Evolutionary conservation across 345 rosid genomes (phyloP).

Genomic region (Aquilaria malaccensis): DNA sequence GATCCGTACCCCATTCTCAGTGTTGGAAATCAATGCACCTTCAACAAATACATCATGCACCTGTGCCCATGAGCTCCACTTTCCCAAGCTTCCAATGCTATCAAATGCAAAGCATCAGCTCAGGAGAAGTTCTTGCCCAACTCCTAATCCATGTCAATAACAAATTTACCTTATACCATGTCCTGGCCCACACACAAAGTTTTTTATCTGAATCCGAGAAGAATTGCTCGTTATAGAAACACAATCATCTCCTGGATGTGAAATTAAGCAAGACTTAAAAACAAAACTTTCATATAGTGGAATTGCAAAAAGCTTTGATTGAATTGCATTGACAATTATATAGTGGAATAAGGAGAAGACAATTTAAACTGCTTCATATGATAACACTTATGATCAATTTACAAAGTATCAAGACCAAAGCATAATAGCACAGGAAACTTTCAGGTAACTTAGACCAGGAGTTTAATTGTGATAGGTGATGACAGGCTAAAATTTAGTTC

Average conservation of each 20-base stretch:
- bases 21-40: slow-evolving; percentile 54
- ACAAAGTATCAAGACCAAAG: too few species aligned
- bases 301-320: too few species aligned
- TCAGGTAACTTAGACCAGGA: too few species aligned
- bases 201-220: slow-evolving; percentile 52
- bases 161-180: slow-evolving; percentile 80
- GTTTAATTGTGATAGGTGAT: too few species aligned
- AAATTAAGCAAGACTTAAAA: slow-evolving; percentile 9
- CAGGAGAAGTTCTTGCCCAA: neutral
- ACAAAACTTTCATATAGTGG: neutral
- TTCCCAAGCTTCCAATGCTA: slow-evolving; percentile 94
- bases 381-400: too few species aligned
- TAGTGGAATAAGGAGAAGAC: too few species aligned
- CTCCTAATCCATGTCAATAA: neutral
- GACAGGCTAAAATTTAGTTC: too few species aligned
- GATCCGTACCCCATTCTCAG: slow-evolving; percentile 79
- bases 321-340: too few species aligned
- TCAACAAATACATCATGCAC: slow-evolving; percentile 53
- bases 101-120: slow-evolving; percentile 5
- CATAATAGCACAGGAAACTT: too few species aligned
- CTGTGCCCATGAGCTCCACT: slow-evolving; percentile 44
- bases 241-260: slow-evolving; percentile 82
- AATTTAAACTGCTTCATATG: too few species aligned
- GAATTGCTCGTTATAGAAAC: slow-evolving; percentile 81
- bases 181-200: slow-evolving; percentile 86